These are phyloP conservation scores for Crucibulum laeve DNA, from an alignment of 768 basidiomycete genomes.

Conservation along the genomic window DNA sequence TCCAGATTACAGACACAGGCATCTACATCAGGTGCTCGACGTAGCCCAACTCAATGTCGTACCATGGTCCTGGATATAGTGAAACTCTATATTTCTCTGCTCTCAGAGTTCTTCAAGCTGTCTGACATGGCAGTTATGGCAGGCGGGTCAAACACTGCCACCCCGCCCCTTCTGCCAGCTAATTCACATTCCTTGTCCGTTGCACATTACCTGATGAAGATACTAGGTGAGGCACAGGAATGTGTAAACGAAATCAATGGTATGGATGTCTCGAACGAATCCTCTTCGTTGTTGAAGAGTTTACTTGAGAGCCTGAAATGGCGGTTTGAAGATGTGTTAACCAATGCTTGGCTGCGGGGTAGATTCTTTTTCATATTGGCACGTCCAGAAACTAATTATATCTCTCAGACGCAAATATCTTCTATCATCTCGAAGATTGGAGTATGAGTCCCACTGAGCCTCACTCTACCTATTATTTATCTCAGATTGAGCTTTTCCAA, in stretches of 20 bases:
- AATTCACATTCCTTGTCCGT: constrained; percentile 82
- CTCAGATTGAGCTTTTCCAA: constrained; percentile 79
- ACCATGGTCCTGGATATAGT: constrained; percentile 87
- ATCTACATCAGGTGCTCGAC: constrained; percentile 45
- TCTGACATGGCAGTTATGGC: constrained; percentile 65
- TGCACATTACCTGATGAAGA: constrained; percentile 72
- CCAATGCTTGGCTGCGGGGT: constrained; percentile 84
- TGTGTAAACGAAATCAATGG: constrained; percentile 74
- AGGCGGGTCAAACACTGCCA: constrained; percentile 28
- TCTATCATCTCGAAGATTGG: constrained; percentile 91
- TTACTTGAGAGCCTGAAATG: constrained; percentile 81
- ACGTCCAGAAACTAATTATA: neutral
- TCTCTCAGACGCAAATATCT: constrained; percentile 67
- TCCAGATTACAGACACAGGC: constrained; percentile 20
- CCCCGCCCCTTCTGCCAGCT: constrained; percentile 58
- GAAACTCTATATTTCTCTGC: constrained; percentile 76
- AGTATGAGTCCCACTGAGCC: constrained; percentile 53
- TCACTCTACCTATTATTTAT: constrained; percentile 69
- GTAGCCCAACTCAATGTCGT: constrained; percentile 79
- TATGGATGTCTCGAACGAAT: constrained; percentile 81
- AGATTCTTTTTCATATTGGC: constrained; percentile 13
- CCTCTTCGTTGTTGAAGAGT: constrained; percentile 58
- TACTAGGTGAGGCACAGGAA: constrained; percentile 84
- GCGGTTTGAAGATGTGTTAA: constrained; percentile 82
- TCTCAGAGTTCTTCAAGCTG: constrained; percentile 85